Conservation (phyloP, 73 alveolate species). For the Effrenium voratum region DNA sequence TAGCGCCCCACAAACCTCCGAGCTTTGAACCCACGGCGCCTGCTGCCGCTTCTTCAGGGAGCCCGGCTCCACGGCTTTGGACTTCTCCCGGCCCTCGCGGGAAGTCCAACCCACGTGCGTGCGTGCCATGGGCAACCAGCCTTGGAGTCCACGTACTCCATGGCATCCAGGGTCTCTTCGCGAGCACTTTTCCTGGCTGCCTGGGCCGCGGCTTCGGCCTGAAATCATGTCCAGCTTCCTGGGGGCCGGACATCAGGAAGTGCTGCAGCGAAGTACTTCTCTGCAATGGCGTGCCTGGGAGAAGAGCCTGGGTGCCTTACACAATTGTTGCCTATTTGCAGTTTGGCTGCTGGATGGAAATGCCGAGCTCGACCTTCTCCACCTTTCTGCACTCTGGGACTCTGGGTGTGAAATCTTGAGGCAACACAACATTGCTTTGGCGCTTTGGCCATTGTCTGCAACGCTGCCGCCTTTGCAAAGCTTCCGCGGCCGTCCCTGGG, state of each 20-base stretch:
- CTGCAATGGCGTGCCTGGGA: slow-evolving; percentile 66
- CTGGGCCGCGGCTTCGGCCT: not conserved
- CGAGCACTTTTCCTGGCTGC: slow-evolving; percentile 71
- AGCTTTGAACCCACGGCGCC: not conserved
- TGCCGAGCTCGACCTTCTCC: slow-evolving; percentile 76
- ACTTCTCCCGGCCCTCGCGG: slow-evolving; percentile 70
- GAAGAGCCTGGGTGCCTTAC: too few relatives aligned
- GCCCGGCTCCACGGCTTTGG: slow-evolving; percentile 62
- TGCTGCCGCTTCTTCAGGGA: not conserved
- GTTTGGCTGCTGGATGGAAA: slow-evolving; percentile 18
- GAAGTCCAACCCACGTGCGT: not conserved
- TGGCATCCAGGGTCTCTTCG: slow-evolving; percentile 74
- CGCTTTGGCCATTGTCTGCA: too few relatives aligned
- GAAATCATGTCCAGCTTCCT: not conserved
- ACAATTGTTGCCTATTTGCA: not conserved
- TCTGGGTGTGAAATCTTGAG: too few relatives aligned
- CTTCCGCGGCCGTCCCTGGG: slow-evolving; percentile 57
- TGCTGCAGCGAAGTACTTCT: slow-evolving; percentile 77
- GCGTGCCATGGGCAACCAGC: not conserved
- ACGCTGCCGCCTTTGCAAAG: slow-evolving; percentile 40
- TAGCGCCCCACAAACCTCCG: slow-evolving; percentile 82
- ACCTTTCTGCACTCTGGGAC: slow-evolving; percentile 24
- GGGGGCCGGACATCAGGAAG: slow-evolving; percentile 47
- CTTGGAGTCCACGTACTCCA: slow-evolving; percentile 90
- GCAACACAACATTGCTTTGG: too few relatives aligned